These are phyloP conservation scores for Arabis alpina DNA, from an alignment of 345 rosid genomes.

Conservation along the genomic window DNA sequence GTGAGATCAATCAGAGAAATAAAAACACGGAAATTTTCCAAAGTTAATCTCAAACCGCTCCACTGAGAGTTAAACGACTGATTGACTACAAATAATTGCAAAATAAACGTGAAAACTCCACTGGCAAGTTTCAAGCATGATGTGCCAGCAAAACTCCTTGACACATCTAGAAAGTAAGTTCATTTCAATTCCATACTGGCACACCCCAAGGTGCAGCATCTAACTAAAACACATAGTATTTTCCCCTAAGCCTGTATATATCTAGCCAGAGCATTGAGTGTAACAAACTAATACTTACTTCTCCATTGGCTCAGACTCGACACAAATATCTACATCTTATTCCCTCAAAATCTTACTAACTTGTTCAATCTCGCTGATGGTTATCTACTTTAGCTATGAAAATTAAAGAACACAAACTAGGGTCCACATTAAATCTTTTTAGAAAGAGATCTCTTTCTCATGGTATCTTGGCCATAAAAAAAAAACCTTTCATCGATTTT, in stretches of 20 bases:
- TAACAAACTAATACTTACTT: not conserved
- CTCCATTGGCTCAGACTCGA: slow-evolving; percentile 1
- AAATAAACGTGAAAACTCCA: slow-evolving; percentile 13
- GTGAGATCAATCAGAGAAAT: slow-evolving; percentile 9
- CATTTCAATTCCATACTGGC: slow-evolving; percentile 1
- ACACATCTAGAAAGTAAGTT: slow-evolving; percentile 18
- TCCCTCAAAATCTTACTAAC: not conserved
- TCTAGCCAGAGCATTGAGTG: slow-evolving; percentile 21
- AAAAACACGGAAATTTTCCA: not conserved
- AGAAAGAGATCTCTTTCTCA: slow-evolving; percentile 7
- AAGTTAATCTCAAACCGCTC: slow-evolving; percentile 4
- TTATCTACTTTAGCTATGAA: slow-evolving; percentile 23
- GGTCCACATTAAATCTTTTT: slow-evolving; percentile 32
- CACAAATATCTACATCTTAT: slow-evolving; percentile 10
- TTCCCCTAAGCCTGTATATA: not conserved
- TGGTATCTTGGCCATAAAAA: slow-evolving; percentile 4
- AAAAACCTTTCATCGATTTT: not conserved
- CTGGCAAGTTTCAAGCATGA: slow-evolving; percentile 23
- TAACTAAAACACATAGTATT: slow-evolving; percentile 23
- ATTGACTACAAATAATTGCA: not conserved
- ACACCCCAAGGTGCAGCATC: slow-evolving; percentile 11
- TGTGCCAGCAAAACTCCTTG: slow-evolving; percentile 12
- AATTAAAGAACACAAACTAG: slow-evolving; percentile 22
- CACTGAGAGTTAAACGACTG: not conserved
- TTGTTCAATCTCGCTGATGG: slow-evolving; percentile 8